Conservation (phyloP, 441 rosid genomes). For the Capsella rubella region DNA sequence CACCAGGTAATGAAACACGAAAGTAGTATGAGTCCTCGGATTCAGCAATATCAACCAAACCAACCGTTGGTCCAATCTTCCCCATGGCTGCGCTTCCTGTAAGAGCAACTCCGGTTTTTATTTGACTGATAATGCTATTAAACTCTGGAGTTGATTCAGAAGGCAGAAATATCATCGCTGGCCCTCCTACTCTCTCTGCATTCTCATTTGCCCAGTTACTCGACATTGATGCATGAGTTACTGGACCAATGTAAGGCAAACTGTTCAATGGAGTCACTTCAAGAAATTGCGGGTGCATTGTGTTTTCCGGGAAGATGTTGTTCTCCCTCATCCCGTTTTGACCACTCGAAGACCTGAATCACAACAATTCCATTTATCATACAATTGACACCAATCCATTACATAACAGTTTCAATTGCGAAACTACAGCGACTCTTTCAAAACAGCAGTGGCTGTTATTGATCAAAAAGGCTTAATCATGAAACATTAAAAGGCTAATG, state of each 20-base stretch:
- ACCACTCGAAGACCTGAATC: conserved; percentile 49
- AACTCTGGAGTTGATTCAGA: conserved; percentile 54
- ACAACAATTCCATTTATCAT: neutral
- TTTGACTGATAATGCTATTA: conserved; percentile 45
- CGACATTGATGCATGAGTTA: conserved; percentile 29
- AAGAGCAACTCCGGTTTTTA: conserved; percentile 58
- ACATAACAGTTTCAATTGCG: neutral
- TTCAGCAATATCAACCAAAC: conserved; percentile 67
- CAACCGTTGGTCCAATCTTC: conserved; percentile 67
- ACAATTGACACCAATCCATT: neutral
- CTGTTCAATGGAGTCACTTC: conserved; percentile 62
- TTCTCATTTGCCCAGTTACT: conserved; percentile 17
- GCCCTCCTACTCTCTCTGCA: conserved; percentile 22
- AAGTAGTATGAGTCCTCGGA: conserved; percentile 67
- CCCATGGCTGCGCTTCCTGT: conserved; percentile 78
- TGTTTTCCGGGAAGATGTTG: neutral
- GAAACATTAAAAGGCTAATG: too few species aligned
- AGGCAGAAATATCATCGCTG: conserved; percentile 50
- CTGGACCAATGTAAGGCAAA: conserved; percentile 46
- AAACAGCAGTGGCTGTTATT: neutral
- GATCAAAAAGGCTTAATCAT: neutral
- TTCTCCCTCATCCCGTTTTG: conserved; percentile 31
- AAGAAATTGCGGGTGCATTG: conserved; percentile 41
- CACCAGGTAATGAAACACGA: conserved; percentile 84
- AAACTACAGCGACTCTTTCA: neutral